Evolutionary conservation across 805 yeast species (phyloP).

Genomic region (Yarrowia deformans): DNA sequence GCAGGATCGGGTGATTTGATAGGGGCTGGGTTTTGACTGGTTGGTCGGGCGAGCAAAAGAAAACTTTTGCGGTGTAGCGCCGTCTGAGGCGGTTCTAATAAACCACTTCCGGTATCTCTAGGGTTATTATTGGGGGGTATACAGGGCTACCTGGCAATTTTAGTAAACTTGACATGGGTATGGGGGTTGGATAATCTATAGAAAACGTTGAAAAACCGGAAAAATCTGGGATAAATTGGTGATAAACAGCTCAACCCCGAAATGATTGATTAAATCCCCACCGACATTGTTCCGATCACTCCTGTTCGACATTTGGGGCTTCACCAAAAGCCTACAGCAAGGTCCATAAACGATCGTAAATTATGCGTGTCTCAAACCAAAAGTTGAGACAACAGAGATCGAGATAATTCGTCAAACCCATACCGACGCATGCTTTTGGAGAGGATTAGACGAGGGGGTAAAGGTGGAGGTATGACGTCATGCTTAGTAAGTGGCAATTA

Average conservation of each 20-base stretch:
- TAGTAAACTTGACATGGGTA: no score
- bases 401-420: background rate
- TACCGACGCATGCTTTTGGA: background rate
- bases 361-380: constrained; percentile 4
- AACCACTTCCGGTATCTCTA: background rate
- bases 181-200: background rate
- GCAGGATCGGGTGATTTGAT: background rate
- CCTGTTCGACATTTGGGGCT: no score
- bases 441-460: no score
- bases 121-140: background rate
- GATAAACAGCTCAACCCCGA: background rate
- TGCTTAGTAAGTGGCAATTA: background rate
- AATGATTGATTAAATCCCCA: no score
- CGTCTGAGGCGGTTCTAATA: no score
- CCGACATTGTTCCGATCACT: background rate
- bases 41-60: no score
- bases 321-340: background rate
- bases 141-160: no score
- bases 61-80: no score
- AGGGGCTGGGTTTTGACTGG: no score
- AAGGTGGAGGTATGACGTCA: background rate
- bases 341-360: constrained; percentile 1
- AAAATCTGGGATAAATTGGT: background rate
- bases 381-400: background rate
- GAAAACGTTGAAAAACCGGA: background rate